Base-by-base conservation (phyloP, 148 eudicot species). In the Heliosperma pusillum region DNA sequence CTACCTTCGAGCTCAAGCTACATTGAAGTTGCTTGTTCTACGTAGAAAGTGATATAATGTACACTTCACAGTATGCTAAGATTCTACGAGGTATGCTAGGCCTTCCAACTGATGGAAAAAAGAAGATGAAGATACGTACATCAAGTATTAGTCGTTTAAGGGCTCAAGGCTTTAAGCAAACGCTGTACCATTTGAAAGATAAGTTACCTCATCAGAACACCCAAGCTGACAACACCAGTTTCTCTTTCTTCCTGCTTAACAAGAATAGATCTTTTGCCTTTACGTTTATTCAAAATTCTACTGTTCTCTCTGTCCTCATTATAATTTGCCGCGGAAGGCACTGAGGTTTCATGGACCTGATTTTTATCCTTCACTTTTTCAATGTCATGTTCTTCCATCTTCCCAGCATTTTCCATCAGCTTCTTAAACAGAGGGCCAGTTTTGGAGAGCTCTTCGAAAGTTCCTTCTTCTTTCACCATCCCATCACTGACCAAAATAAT, bases 381-480 rank as follows among this genome's bases (percentile, higher is more conserved):
- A 73, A 86, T 93, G 7, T 66, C 81, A 72, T 88, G 86, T 72
- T 91, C 97, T 86, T 93, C 98, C 97, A 93, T 82, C 79, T 93
- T 93, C 8, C 98, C 98, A 4, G 97, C 98, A 85, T 89, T 93
- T 88, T 93, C 94, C 98, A 93, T 93, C 81, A 93, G 82, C 66
- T 83, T 93, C 44, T 88, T 90, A 78, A 93, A 93, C 73, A 89
- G 82, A 17, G 70, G 47, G 20, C 98, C 98, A 30, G 80, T 89
- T 76, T 77, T 82, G 27, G 94, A 93, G 63, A 93, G 85, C 71
- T 89, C 90, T 70, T 93, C 97, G 79, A 80, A 93, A 19, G 93
- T 89, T 72, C 98, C 98, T 52, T 91, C 98, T 77, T 93, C 98
- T 83, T 88, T 85, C 59, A 93, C 87, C 74, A 53, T 79, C 69